Conservation (phyloP, 441 rosid species). For the Francoa sonchifolia region DNA sequence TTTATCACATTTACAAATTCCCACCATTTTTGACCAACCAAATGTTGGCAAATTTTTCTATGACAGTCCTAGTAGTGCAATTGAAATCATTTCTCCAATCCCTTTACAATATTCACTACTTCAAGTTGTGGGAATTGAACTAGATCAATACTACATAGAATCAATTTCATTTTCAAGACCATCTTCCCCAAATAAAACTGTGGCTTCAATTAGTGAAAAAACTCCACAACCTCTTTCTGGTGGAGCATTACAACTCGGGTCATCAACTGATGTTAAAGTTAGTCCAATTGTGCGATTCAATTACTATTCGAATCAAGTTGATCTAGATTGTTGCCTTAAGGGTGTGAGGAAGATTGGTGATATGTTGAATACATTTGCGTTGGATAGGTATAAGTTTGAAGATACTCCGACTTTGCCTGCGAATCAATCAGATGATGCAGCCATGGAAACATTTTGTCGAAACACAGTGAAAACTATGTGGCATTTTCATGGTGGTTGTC, state of each 20-base stretch:
- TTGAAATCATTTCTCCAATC: neutral
- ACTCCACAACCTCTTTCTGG: neutral
- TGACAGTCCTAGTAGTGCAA: neutral
- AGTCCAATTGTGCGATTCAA: neutral
- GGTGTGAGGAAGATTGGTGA: neutral
- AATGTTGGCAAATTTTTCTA: neutral
- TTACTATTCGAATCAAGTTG: neutral
- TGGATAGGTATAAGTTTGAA: neutral
- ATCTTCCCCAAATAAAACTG: neutral
- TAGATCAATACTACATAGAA: neutral
- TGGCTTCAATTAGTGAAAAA: neutral
- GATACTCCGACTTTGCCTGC: neutral
- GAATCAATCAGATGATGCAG: neutral
- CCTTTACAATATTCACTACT: neutral
- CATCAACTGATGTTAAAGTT: neutral
- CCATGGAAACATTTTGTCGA: neutral
- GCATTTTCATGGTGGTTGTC: neutral
- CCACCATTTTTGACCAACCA: neutral
- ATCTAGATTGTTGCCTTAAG: neutral
- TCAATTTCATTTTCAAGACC: neutral
- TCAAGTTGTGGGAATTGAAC: neutral
- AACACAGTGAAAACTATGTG: neutral
- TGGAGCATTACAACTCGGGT: neutral
- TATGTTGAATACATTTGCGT: neutral
- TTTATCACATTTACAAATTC: neutral